Evolutionary conservation across 345 rosid species (phyloP).

Genomic region (Lenwebbia sp.): DNA sequence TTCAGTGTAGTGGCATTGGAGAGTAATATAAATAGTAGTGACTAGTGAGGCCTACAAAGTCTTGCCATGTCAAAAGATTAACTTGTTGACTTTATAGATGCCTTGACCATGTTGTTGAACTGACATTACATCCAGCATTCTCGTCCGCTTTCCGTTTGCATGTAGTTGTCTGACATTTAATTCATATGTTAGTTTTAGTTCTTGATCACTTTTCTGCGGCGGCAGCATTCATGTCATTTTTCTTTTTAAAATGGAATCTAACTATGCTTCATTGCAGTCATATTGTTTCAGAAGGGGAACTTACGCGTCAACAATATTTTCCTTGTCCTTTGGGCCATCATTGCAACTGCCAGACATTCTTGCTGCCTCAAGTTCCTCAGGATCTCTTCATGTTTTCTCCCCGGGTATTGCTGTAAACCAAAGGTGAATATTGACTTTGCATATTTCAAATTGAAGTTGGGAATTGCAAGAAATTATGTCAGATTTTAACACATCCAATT

Average conservation of each 20-base stretch:
- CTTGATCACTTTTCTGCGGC: background rate
- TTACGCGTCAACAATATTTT: constrained; percentile 73
- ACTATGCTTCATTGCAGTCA: constrained; percentile 30
- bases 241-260: background rate
- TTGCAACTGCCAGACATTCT: constrained; percentile 62
- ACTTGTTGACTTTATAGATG: background rate
- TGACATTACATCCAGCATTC: background rate
- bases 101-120: background rate
- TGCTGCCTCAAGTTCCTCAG: constrained; percentile 77
- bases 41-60: background rate
- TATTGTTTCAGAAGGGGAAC: constrained; percentile 89
- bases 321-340: constrained; percentile 85
- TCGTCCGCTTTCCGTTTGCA: background rate
- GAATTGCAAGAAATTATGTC: background rate
- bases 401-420: constrained; percentile 49
- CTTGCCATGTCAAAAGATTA: background rate
- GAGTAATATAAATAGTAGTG: background rate
- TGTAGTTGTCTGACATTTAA: background rate
- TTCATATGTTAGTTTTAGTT: background rate
- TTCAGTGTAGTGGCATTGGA: background rate
- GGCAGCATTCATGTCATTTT: background rate
- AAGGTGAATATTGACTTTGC: constrained; percentile 31
- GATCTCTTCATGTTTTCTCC: constrained; percentile 74
- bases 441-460: background rate
- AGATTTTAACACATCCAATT: background rate